phyloP scores from a whole-genome alignment of 352 stramenopile genomes.

The Phytophthora podocarpi region DNA sequence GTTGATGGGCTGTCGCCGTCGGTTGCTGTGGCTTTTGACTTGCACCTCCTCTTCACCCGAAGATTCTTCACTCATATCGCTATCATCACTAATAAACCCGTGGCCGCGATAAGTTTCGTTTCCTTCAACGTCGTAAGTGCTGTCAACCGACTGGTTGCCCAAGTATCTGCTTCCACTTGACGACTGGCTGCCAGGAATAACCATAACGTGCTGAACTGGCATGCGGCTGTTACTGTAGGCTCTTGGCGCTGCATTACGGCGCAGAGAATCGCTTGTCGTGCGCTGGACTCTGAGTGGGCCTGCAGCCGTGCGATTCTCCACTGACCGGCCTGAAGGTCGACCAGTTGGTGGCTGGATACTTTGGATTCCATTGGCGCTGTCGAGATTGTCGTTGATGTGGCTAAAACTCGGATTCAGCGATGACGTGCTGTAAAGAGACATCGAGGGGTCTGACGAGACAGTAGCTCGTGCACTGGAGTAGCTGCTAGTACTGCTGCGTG shows the following conservation, averaged over 20 bases:
- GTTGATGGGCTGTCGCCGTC: slow-evolving; percentile 11
- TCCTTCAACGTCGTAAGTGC: slow-evolving; percentile 30
- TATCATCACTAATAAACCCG: slow-evolving; percentile 30
- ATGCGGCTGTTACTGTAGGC: slow-evolving; percentile 7
- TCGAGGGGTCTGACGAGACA: slow-evolving; percentile 25
- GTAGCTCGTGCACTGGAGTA: slow-evolving; percentile 27
- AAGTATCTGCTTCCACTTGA: slow-evolving; percentile 8
- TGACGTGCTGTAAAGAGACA: slow-evolving; percentile 17
- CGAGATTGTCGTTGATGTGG: slow-evolving; percentile 14
- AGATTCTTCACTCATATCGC: slow-evolving; percentile 28
- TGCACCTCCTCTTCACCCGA: slow-evolving; percentile 28
- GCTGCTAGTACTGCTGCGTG: slow-evolving; percentile 31
- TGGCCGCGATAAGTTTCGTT: slow-evolving; percentile 36
- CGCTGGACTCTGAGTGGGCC: slow-evolving; percentile 6
- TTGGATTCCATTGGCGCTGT: not conserved
- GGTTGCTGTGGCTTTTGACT: slow-evolving; percentile 1
- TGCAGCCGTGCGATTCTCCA: slow-evolving; percentile 17
- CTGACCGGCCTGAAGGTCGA: slow-evolving; percentile 15
- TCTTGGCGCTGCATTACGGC: slow-evolving; percentile 12
- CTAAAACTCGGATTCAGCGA: slow-evolving; percentile 13
- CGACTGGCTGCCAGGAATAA: slow-evolving; percentile 4
- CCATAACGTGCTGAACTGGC: not conserved
- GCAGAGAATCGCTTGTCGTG: slow-evolving; percentile 17
- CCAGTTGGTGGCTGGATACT: slow-evolving; percentile 13
- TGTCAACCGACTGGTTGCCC: slow-evolving; percentile 37